Percentiles rank a stretch among this genome's conserved stretches.
These are phyloP conservation scores for Phialemonium atrogriseum DNA, from an alignment of 2,329 filamentous ascomycete genomes.

Conservation along the genomic window DNA sequence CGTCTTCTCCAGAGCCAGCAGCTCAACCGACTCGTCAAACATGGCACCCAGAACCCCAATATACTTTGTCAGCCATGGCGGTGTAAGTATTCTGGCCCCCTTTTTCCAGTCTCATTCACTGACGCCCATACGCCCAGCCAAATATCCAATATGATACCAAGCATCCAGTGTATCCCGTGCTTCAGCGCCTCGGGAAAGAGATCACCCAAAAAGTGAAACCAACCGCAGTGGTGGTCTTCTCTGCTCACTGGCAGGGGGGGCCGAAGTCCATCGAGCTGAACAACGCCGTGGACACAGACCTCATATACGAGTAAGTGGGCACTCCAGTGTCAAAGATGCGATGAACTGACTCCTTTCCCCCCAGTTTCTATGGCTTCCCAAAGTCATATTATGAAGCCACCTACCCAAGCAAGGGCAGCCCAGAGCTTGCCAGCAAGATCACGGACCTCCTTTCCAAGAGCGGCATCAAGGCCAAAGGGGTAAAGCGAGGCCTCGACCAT, in stretches of 20 bases:
- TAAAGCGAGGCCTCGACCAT: conserved; percentile 62
- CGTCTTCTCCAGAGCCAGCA: conserved; percentile 2
- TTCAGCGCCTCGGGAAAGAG: conserved; percentile 58
- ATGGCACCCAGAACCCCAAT: conserved; percentile 27
- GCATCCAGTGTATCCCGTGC: conserved; percentile 58
- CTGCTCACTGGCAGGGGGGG: conserved; percentile 65
- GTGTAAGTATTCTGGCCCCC: conserved; percentile 24
- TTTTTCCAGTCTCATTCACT: not conserved
- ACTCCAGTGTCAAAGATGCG: too few species aligned
- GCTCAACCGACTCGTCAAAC: conserved; percentile 4
- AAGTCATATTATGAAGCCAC: conserved; percentile 58
- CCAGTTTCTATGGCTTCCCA: conserved; percentile 61
- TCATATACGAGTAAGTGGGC: conserved; percentile 57
- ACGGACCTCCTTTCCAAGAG: conserved; percentile 44
- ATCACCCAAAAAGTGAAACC: conserved; percentile 64
- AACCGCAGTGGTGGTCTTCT: conserved; percentile 66
- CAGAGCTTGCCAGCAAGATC: conserved; percentile 49
- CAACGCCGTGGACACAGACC: conserved; percentile 50
- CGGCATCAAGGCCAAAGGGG: conserved; percentile 50
- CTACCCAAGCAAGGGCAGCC: conserved; percentile 56
- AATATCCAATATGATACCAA: conserved; percentile 36
- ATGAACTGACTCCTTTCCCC: not conserved
- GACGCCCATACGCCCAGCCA: conserved; percentile 31
- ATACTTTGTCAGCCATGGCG: conserved; percentile 43
- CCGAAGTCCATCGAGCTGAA: conserved; percentile 55